These are phyloP conservation scores for Kwoniella dendrophila DNA, from an alignment of 768 basidiomycete species.

Conservation along the genomic window DNA sequence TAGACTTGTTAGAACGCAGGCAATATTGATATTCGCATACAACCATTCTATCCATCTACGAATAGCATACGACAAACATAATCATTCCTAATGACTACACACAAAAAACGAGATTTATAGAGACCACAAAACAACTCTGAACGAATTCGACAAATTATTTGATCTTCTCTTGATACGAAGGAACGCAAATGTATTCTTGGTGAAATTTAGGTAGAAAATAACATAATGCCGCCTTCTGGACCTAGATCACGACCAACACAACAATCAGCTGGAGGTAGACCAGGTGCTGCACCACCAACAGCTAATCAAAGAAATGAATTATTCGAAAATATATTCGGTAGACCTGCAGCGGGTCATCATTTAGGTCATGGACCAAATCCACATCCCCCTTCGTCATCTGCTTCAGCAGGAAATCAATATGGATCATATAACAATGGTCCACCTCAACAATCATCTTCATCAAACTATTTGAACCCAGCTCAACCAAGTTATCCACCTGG, in stretches of 20 bases:
- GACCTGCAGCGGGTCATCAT: slow-evolving; percentile 53
- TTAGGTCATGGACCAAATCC: slow-evolving; percentile 20
- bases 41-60: too few species aligned
- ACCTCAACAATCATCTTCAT: slow-evolving; percentile 10
- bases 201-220: neutral
- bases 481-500: slow-evolving; percentile 50
- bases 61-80: too few species aligned
- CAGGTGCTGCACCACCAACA: slow-evolving; percentile 14
- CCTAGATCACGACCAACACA: slow-evolving; percentile 37
- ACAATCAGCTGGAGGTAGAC: slow-evolving; percentile 1
- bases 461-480: slow-evolving; percentile 36
- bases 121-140: too few species aligned
- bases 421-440: slow-evolving; percentile 19
- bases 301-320: slow-evolving; percentile 49
- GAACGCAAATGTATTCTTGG: too few species aligned
- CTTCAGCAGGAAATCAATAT: slow-evolving; percentile 16
- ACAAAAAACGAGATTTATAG: too few species aligned
- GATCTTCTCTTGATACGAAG: too few species aligned
- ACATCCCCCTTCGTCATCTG: slow-evolving; percentile 8
- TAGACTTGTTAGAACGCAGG: too few species aligned
- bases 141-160: too few species aligned
- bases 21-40: too few species aligned
- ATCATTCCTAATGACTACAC: too few species aligned
- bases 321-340: slow-evolving; percentile 55
- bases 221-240: slow-evolving; percentile 39